phyloP scores from a whole-genome alignment of 768 basidiomycete species.

The Boletus fagicola region DNA sequence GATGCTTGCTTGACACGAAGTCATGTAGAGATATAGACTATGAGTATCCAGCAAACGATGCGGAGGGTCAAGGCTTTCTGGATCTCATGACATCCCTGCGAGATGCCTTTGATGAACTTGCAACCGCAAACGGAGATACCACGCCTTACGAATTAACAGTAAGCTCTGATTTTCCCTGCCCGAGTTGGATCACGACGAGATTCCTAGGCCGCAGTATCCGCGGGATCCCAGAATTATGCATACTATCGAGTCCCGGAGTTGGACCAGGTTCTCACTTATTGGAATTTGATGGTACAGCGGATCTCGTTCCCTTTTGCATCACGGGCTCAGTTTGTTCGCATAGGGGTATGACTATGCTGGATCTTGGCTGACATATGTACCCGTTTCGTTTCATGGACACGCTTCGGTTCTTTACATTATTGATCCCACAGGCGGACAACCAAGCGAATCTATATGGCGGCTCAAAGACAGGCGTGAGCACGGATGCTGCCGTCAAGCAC shows the following conservation, averaged over 20 bases:
- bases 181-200: neutral
- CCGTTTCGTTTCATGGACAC: constrained; percentile 30
- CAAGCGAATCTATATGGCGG: constrained; percentile 72
- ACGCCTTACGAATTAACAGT: constrained; percentile 58
- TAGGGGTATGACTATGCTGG: constrained; percentile 78
- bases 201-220: constrained; percentile 54
- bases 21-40: constrained; percentile 66
- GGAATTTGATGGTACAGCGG: constrained; percentile 72
- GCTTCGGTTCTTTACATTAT: neutral
- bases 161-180: neutral
- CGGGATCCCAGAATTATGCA: constrained; percentile 58
- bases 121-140: constrained; percentile 56
- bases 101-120: constrained; percentile 58
- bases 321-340: neutral
- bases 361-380: constrained; percentile 64
- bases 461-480: constrained; percentile 58
- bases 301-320: neutral
- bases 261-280: constrained; percentile 64
- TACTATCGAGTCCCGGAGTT: constrained; percentile 60
- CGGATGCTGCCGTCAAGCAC: constrained; percentile 62
- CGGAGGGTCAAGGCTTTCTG: constrained; percentile 65
- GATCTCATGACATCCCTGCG: constrained; percentile 62
- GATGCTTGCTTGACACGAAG: neutral
- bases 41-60: constrained; percentile 64
- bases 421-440: constrained; percentile 42